phyloP scores from a whole-genome alignment of 2,329 filamentous ascomycete genomes.

The Colletotrichum acutatum region DNA sequence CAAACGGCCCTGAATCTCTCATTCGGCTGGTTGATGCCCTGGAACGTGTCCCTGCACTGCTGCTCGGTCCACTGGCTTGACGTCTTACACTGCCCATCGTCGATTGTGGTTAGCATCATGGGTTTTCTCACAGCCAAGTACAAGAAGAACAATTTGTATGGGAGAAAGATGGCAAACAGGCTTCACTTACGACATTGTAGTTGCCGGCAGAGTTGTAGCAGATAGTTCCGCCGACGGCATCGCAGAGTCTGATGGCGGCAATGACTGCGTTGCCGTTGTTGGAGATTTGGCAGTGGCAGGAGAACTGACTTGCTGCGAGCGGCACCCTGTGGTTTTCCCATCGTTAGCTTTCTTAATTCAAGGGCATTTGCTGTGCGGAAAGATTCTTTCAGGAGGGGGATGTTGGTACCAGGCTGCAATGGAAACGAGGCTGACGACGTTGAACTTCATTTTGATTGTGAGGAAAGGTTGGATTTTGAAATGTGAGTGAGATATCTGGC shows the following conservation, averaged over 20 bases:
- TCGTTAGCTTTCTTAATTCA: not conserved
- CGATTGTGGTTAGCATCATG: not conserved
- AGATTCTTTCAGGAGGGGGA: no score
- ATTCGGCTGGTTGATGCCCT: not conserved
- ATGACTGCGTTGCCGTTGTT: not conserved
- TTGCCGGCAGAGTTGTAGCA: not conserved
- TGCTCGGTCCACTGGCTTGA: not conserved
- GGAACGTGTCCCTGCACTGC: not conserved
- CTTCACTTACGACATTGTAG: not conserved
- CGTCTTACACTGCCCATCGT: not conserved
- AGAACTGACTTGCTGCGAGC: not conserved
- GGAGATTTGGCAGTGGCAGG: not conserved
- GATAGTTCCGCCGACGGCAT: not conserved
- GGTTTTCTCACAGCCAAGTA: no score
- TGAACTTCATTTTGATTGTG: constrained; percentile 10
- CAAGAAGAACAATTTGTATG: no score
- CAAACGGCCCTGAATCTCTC: not conserved
- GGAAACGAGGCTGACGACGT: not conserved
- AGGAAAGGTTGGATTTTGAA: not conserved
- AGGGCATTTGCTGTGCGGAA: not conserved
- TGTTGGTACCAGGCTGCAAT: not conserved
- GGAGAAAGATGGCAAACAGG: not conserved
- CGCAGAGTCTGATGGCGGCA: not conserved
- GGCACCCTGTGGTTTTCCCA: not conserved
- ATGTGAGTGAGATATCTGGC: not conserved